Conservation (phyloP, 2,329 filamentous ascomycete species). For the Zasmidium angulare region DNA sequence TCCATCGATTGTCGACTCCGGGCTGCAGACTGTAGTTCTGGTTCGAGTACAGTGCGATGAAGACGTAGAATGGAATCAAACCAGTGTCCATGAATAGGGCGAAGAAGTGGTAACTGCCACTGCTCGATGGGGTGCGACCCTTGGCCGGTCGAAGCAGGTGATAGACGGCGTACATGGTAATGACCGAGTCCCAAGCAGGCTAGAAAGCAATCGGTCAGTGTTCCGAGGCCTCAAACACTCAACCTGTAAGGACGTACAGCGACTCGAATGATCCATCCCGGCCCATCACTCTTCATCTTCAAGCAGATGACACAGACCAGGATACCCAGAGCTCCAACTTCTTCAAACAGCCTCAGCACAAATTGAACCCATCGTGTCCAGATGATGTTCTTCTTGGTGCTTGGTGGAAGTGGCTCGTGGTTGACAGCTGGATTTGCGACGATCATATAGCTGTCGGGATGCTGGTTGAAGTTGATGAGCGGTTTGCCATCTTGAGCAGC, state of each 20-base stretch:
- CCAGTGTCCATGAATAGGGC: slow-evolving; percentile 70
- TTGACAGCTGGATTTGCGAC: slow-evolving; percentile 62
- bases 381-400: slow-evolving; percentile 70
- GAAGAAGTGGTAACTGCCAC: slow-evolving; percentile 87
- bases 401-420: slow-evolving; percentile 66
- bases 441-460: slow-evolving; percentile 74
- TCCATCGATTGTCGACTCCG: slow-evolving; percentile 59
- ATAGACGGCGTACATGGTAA: slow-evolving; percentile 74
- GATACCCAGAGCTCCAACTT: slow-evolving; percentile 69
- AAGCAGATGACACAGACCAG: slow-evolving; percentile 77
- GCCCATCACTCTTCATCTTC: slow-evolving; percentile 46
- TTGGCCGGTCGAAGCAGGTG: slow-evolving; percentile 72
- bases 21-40: slow-evolving; percentile 51
- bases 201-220: slow-evolving; percentile 51
- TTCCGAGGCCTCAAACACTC: slow-evolving; percentile 63
- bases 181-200: slow-evolving; percentile 72
- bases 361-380: slow-evolving; percentile 69
- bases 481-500: slow-evolving; percentile 72
- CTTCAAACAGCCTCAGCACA: slow-evolving; percentile 62
- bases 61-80: slow-evolving; percentile 63
- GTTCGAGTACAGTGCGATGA: slow-evolving; percentile 56
- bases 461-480: slow-evolving; percentile 78
- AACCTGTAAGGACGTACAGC: slow-evolving; percentile 49
- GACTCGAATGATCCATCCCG: slow-evolving; percentile 30
- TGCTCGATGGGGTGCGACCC: slow-evolving; percentile 72